Base-by-base conservation (phyloP, 371 early-diverging fungal genomes). In the Aphelidium insulamus region DNA sequence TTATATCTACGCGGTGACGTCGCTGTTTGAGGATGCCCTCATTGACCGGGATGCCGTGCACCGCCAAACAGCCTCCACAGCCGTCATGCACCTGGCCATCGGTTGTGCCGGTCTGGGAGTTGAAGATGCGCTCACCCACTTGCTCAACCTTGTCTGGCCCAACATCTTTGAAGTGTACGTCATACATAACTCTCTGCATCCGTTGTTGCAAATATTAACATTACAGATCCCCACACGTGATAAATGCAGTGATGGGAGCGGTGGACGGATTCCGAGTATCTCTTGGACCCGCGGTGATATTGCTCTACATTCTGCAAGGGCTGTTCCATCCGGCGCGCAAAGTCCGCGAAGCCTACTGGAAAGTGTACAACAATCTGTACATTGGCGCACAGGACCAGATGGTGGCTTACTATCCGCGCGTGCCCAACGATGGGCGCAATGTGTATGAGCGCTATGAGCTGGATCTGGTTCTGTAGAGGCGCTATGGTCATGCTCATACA, bases 21-120 rank as follows among this genome's bases (percentile, higher is more conserved):
- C 95, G 3, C 52, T 97, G 24, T 54, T 95, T 14, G 94, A 94
- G 51, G 97, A 97, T 55, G 95, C 94, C 3, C 57, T 97, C 26
- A 82, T 87, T 57, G 97, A 94, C 50, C 80, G 91, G 30, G 97
- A 95, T 57, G 62, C 88, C 21, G 91, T 91, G 3, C 95, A 95
- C 51, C 66, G 98, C 35, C 91, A 91, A 47, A 88, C 88, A 3
- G 95, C 95, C 0, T 86, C 87, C 50, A 68, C 86, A 0, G 77
- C 82, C 0, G 81, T 95, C 41, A 87, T 84, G 46, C 74, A 91
- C 47, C 72, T 91, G 66, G 71, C 87, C 0, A 57, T 91, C 12
- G 91, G 86, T 21, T 83, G 85, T 1, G 70, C 72, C 17, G 94
- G 91, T 16, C 55, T 83, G 8, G 81, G 77, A 4, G 85, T 84